Percentiles rank a stretch among this genome's conserved stretches.
Evolutionary conservation across 768 basidiomycete species (phyloP).

Genomic region (Favolaschia claudopus): DNA sequence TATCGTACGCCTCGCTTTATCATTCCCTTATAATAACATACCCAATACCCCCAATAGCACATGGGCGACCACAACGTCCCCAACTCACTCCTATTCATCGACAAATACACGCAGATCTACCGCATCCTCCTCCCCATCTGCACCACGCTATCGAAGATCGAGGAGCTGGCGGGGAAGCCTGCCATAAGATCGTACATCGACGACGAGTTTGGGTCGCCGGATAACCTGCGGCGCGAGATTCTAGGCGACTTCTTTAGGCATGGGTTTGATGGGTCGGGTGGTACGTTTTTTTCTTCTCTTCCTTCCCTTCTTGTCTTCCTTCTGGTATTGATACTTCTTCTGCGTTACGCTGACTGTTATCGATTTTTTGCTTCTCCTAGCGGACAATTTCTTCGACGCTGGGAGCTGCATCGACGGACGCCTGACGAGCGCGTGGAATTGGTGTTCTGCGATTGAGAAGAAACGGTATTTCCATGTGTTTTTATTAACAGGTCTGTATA

Average conservation of each 20-base stretch:
- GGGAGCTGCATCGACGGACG: slow-evolving; percentile 87
- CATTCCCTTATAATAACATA: too few relatives aligned
- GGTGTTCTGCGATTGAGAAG: slow-evolving; percentile 87
- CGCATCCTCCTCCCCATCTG: slow-evolving; percentile 89
- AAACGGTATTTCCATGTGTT: slow-evolving; percentile 86
- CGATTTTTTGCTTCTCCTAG: too few relatives aligned
- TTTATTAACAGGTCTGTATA: slow-evolving; percentile 69
- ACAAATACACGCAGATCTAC: slow-evolving; percentile 93
- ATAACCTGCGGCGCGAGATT: slow-evolving; percentile 74
- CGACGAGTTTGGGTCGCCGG: slow-evolving; percentile 80
- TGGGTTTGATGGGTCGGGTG: slow-evolving; percentile 88
- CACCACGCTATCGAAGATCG: slow-evolving; percentile 80
- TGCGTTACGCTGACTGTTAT: too few relatives aligned
- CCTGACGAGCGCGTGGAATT: slow-evolving; percentile 91
- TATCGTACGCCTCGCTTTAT: too few relatives aligned
- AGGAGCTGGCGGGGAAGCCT: slow-evolving; percentile 69
- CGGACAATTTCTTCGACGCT: slow-evolving; percentile 90
- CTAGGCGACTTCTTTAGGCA: slow-evolving; percentile 87
- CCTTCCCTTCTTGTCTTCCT: neutral
- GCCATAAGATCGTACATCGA: slow-evolving; percentile 80
- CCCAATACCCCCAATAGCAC: slow-evolving; percentile 51
- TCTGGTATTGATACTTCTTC: neutral
- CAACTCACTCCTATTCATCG: slow-evolving; percentile 88
- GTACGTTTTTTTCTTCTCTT: slow-evolving; percentile 9
- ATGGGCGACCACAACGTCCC: slow-evolving; percentile 91